A percentile compares a stretch with the other conserved stretches of the same genome.
Evolutionary conservation across 805 yeast genomes (phyloP).

Genomic region (Wickerhamiella hasegawae): DNA sequence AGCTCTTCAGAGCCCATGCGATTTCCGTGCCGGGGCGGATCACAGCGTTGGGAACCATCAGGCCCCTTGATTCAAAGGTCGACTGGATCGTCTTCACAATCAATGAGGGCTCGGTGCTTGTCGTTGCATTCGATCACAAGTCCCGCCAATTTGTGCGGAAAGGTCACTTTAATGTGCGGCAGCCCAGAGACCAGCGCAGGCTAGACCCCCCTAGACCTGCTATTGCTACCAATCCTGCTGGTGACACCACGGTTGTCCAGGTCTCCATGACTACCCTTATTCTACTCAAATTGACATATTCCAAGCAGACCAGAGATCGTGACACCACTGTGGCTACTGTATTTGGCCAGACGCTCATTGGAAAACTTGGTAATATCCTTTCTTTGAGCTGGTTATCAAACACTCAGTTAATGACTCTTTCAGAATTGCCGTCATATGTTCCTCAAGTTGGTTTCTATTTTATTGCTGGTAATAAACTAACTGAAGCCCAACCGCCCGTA

Average conservation of each 20-base stretch:
- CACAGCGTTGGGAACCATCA: background rate
- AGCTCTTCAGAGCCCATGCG: background rate
- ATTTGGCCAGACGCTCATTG: background rate
- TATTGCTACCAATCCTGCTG: background rate
- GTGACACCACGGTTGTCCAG: background rate
- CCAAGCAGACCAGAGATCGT: background rate
- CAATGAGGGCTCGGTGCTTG: background rate
- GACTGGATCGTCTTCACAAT: background rate
- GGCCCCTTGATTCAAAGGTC: background rate
- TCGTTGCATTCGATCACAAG: background rate
- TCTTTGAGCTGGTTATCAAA: background rate
- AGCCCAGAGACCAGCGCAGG: no score
- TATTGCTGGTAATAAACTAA: background rate
- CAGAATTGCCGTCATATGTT: background rate
- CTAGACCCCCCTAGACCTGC: no score
- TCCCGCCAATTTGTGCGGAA: background rate
- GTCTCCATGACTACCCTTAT: background rate
- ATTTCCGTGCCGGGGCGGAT: background rate
- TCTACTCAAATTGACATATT: background rate
- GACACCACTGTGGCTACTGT: background rate
- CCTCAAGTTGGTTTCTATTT: background rate
- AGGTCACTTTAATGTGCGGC: background rate
- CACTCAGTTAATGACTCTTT: background rate
- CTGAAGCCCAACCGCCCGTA: background rate
- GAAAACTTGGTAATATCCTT: background rate